Percentiles rank a stretch among this genome's conserved stretches.
Evolutionary conservation across 2,329 filamentous ascomycete species (phyloP).

Genomic region (Aureobasidium vineae): DNA sequence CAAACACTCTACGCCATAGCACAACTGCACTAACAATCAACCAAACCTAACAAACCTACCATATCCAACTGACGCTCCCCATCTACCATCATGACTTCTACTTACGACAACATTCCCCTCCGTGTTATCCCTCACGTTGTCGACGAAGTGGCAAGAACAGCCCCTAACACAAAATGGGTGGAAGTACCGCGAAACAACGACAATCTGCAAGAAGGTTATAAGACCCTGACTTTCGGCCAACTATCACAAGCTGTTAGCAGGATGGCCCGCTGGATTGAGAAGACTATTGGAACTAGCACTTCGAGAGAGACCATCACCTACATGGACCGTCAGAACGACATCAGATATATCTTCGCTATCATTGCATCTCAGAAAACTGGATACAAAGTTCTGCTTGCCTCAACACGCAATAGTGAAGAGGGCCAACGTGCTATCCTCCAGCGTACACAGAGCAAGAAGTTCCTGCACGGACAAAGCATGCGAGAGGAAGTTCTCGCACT

Average conservation of each 20-base stretch:
- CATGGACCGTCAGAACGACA: slow-evolving; percentile 32
- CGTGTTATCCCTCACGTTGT: slow-evolving; percentile 14
- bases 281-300: slow-evolving; percentile 27
- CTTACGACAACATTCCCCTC: slow-evolving; percentile 8
- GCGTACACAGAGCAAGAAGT: slow-evolving; percentile 26
- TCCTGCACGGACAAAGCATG: slow-evolving; percentile 24
- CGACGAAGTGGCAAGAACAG: slow-evolving; percentile 21
- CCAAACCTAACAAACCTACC: background rate
- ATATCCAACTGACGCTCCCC: background rate
- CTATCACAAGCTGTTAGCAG: slow-evolving; percentile 30
- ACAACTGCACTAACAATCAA: background rate
- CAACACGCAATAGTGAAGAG: slow-evolving; percentile 28
- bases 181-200: slow-evolving; percentile 20
- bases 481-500: slow-evolving; percentile 25
- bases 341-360: slow-evolving; percentile 31
- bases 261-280: slow-evolving; percentile 30
- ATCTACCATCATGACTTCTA: background rate
- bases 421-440: slow-evolving; percentile 26
- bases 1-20: background rate
- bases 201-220: slow-evolving; percentile 31
- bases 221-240: slow-evolving; percentile 29
- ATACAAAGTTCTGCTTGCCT: slow-evolving; percentile 31
- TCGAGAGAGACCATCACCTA: slow-evolving; percentile 30
- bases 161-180: slow-evolving; percentile 16
- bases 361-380: slow-evolving; percentile 33